phyloP scores from a whole-genome alignment of 2,329 filamentous ascomycete genomes.

The Chrysoporthe austroafricana region DNA sequence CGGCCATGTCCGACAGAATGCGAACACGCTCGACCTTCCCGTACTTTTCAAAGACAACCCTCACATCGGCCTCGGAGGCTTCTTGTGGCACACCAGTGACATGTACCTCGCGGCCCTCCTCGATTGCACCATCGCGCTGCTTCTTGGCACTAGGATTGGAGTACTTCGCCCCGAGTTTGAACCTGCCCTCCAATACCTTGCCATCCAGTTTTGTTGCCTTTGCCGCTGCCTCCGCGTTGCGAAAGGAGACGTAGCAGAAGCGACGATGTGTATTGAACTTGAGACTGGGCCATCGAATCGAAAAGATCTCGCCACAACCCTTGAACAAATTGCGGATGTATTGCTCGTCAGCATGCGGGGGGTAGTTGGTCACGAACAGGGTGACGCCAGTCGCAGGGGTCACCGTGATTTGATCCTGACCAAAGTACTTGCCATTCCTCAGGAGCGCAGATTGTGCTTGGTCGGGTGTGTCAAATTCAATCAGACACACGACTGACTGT shows the following conservation, averaged over 20 bases:
- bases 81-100: constrained; percentile 69
- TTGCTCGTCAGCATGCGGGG: constrained; percentile 71
- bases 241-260: constrained; percentile 96
- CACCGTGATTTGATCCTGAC: constrained; percentile 74
- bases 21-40: constrained; percentile 75
- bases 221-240: constrained; percentile 66
- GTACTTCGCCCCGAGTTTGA: constrained; percentile 75
- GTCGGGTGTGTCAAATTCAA: constrained; percentile 83
- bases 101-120: constrained; percentile 87
- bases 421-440: constrained; percentile 79
- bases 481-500: constrained; percentile 69
- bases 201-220: constrained; percentile 76
- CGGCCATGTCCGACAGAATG: constrained; percentile 69
- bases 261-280: constrained; percentile 86
- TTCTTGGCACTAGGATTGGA: constrained; percentile 83
- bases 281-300: constrained; percentile 86
- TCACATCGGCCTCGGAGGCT: constrained; percentile 69
- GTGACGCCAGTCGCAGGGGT: constrained; percentile 77
- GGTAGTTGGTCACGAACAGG: constrained; percentile 90
- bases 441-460: constrained; percentile 82
- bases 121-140: constrained; percentile 74
- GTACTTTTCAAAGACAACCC: constrained; percentile 72
- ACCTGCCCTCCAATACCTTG: constrained; percentile 67
- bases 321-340: constrained; percentile 72
- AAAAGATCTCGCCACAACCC: constrained; percentile 79